phyloP scores from a whole-genome alignment of 1,139 yeast genomes.

The Kurtzmaniella quercitrusa region DNA sequence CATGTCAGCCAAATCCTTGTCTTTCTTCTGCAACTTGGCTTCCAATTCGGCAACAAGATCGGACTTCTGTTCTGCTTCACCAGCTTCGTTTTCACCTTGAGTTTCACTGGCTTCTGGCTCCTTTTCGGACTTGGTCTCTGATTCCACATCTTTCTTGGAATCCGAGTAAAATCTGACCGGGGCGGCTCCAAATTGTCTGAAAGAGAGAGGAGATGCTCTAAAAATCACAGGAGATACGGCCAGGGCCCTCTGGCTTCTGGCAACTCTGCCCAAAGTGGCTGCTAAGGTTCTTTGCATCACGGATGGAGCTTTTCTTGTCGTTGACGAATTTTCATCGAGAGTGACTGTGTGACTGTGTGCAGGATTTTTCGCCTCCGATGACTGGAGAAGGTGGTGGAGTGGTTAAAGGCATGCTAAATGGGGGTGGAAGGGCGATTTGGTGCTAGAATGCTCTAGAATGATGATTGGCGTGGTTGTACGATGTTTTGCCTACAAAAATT shows the following conservation, averaged over 20 bases:
- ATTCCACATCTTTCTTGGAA: conserved; percentile 10
- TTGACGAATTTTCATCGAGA: background rate
- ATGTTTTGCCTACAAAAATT: too few species aligned
- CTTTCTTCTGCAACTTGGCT: conserved; percentile 59
- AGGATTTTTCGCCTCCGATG: background rate
- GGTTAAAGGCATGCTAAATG: background rate
- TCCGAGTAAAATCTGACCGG: conserved; percentile 9
- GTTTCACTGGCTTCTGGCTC: conserved; percentile 11
- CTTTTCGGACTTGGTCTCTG: conserved; percentile 10
- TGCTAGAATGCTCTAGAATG: too few species aligned
- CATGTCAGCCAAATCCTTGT: conserved; percentile 75
- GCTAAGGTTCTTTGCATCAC: conserved; percentile 31
- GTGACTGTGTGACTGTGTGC: background rate
- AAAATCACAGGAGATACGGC: background rate
- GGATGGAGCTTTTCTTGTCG: conserved; percentile 1
- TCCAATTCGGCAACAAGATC: conserved; percentile 38
- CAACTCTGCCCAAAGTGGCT: conserved; percentile 21
- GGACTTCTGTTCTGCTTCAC: conserved; percentile 7
- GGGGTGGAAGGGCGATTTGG: background rate
- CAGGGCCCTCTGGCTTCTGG: conserved; percentile 8
- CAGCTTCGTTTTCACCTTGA: conserved; percentile 12
- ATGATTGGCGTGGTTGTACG: too few species aligned
- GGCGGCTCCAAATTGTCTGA: conserved; percentile 4
- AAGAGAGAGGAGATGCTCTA: conserved; percentile 3
- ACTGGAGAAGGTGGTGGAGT: background rate